Evolutionary conservation across 2,329 filamentous ascomycete genomes (phyloP).

Genomic region (Leptographium procerum): DNA sequence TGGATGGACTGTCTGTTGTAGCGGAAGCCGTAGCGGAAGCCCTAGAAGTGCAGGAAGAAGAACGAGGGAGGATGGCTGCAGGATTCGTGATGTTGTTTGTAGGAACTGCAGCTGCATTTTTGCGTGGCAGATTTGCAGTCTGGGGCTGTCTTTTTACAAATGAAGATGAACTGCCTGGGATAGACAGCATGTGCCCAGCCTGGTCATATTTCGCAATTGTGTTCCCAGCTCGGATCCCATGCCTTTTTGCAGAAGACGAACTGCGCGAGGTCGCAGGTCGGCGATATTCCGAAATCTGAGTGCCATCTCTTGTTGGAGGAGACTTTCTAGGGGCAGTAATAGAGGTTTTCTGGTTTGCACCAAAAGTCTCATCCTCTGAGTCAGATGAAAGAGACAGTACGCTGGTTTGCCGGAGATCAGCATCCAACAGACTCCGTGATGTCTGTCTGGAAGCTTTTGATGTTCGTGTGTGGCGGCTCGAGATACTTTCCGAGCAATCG

Average conservation of each 20-base stretch:
- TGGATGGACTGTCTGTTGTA: background rate
- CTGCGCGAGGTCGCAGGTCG: background rate
- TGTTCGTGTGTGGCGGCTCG: conserved; percentile 42
- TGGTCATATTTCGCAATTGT: background rate
- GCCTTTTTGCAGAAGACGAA: background rate
- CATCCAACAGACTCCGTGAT: conserved; percentile 33
- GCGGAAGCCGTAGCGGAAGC: conserved; percentile 15
- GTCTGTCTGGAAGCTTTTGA: conserved; percentile 42
- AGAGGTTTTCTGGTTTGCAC: conserved; percentile 21
- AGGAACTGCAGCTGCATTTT: conserved; percentile 18
- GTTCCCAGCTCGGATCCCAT: background rate
- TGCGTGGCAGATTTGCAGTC: conserved; percentile 13
- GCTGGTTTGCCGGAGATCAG: conserved; percentile 43
- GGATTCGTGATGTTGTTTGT: conserved; percentile 7
- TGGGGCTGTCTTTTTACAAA: conserved; percentile 2
- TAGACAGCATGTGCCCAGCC: background rate
- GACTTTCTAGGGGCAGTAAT: conserved; percentile 11
- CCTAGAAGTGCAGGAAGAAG: conserved; percentile 25
- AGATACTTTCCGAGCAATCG: conserved; percentile 39
- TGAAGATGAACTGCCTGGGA: background rate
- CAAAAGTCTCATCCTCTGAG: conserved; percentile 37
- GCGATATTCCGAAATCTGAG: background rate
- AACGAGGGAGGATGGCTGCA: conserved; percentile 7
- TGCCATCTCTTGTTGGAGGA: background rate
- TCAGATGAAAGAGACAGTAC: conserved; percentile 47